Evolutionary conservation across 2,329 filamentous ascomycete species (phyloP), one percentile per base, ranked within the genome.

Genomic region (Claviceps maximensis): DNA sequence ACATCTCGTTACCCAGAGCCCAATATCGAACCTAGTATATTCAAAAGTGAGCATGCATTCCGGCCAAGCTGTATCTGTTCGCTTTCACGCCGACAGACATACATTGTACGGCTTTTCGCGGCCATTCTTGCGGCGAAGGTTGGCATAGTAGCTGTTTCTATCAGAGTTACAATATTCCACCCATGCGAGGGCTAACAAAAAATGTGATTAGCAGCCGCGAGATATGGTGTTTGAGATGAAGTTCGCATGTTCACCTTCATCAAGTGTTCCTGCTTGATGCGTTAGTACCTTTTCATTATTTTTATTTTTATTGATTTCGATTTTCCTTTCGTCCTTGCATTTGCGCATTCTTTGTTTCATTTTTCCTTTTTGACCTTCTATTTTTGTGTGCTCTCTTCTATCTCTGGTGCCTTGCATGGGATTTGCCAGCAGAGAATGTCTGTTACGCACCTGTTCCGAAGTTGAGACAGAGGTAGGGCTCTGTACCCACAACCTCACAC

Each of bases 101-200:
- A 48, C 46, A 36, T 48, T 48, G 46, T 48, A 48, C 2, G 46
- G 46, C 31, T 48, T 33, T n/a, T 48, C 46, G n/a, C 46, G 46
- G 29, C 46, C 46, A 23, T 48, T 48, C 19, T 48, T 48, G 10
- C 46, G 46, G 15, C 46, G 46, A 3, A 48, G 46, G 4, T 48
- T 48, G 31, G 46, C 46, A 19, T 48, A 48, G 46, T 48, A 38
- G 46, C 29, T 9, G 31, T 48, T 33, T 8, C 46, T 48, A 7
- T 48, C 46, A 7, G 46, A 48, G 29, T 48, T 48, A 31, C 46
- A 48, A 23, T 48, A 48, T 48, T 48, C 46, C 31, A 48, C 46
- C 46, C 46, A 48, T 6, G 6, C 46, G 3, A 48, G 46, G 7
- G 46, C 46, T 48, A 17, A 23, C 9, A 2, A 6, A 10, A 8